These are phyloP conservation scores for Flaveria brownii DNA, from an alignment of 129 eudicot genomes.

Conservation along the genomic window DNA sequence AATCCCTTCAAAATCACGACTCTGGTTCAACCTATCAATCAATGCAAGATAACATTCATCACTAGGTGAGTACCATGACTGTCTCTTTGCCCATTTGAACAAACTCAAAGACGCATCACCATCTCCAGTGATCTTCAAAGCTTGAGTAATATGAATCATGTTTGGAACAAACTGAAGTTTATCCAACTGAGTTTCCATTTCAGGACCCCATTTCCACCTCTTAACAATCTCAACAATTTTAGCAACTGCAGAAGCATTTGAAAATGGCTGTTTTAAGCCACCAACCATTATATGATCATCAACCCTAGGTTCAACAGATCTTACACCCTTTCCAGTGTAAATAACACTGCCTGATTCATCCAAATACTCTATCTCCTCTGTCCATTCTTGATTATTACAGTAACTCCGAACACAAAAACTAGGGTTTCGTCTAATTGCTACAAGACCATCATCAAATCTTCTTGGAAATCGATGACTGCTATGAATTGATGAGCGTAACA, in stretches of 20 bases:
- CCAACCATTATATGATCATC: constrained; percentile 97
- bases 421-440: constrained; percentile 23
- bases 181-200: constrained; percentile 92
- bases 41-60: constrained; percentile 69
- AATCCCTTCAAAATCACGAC: constrained; percentile 80
- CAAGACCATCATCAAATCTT: constrained; percentile 15
- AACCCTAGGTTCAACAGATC: constrained; percentile 70
- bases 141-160: constrained; percentile 74
- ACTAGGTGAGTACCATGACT: constrained; percentile 67
- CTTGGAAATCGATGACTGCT: background rate
- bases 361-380: constrained; percentile 76
- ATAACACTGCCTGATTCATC: constrained; percentile 82
- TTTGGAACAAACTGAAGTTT: constrained; percentile 86
- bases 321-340: constrained; percentile 73
- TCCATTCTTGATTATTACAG: constrained; percentile 61
- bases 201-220: constrained; percentile 99
- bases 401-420: constrained; percentile 40
- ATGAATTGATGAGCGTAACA: constrained; percentile 19
- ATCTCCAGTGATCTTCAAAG: constrained; percentile 62
- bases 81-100: constrained; percentile 89
- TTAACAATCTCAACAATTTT: constrained; percentile 86
- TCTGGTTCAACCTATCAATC: constrained; percentile 68
- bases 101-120: constrained; percentile 64
- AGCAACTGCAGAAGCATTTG: constrained; percentile 78
- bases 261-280: constrained; percentile 71